phyloP scores from a whole-genome alignment of 2,329 filamentous ascomycete genomes.

The Cercospora janseana region DNA sequence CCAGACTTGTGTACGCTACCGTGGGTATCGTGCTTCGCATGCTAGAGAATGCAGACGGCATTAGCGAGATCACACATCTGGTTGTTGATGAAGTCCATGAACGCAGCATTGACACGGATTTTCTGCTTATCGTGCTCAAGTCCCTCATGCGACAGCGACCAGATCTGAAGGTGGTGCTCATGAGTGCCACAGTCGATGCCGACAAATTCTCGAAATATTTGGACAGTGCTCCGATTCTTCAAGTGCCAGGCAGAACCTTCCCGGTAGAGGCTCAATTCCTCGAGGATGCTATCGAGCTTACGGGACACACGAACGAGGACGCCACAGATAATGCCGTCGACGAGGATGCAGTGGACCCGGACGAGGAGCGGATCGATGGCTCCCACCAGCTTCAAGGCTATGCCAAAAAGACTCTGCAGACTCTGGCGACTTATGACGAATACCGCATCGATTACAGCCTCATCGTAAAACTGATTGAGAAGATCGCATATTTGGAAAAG shows the following conservation, averaged over 20 bases:
- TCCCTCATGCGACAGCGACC: constrained; percentile 73
- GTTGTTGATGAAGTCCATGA: constrained; percentile 98
- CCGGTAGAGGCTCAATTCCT: constrained; percentile 84
- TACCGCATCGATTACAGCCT: constrained; percentile 89
- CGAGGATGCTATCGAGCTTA: constrained; percentile 88
- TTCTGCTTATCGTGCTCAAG: constrained; percentile 86
- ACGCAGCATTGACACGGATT: constrained; percentile 93
- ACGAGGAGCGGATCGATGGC: constrained; percentile 47
- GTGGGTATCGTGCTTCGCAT: constrained; percentile 95
- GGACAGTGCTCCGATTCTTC: constrained; percentile 78
- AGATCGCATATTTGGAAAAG: constrained; percentile 67
- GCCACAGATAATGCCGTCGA: constrained; percentile 52
- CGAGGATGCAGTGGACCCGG: constrained; percentile 45
- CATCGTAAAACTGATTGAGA: constrained; percentile 73
- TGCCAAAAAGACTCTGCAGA: constrained; percentile 70
- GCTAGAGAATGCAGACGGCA: constrained; percentile 83
- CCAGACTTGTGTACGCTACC: constrained; percentile 83
- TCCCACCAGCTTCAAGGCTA: constrained; percentile 69
- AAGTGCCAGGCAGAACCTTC: constrained; percentile 89
- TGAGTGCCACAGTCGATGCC: constrained; percentile 96
- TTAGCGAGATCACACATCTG: constrained; percentile 87
- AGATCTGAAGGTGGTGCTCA: constrained; percentile 87
- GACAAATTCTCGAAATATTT: constrained; percentile 88
- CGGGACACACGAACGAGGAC: constrained; percentile 67
- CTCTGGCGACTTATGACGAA: constrained; percentile 77